Conservation (phyloP, 768 basidiomycete genomes). For the Chalciporus pseudorubinellus region DNA sequence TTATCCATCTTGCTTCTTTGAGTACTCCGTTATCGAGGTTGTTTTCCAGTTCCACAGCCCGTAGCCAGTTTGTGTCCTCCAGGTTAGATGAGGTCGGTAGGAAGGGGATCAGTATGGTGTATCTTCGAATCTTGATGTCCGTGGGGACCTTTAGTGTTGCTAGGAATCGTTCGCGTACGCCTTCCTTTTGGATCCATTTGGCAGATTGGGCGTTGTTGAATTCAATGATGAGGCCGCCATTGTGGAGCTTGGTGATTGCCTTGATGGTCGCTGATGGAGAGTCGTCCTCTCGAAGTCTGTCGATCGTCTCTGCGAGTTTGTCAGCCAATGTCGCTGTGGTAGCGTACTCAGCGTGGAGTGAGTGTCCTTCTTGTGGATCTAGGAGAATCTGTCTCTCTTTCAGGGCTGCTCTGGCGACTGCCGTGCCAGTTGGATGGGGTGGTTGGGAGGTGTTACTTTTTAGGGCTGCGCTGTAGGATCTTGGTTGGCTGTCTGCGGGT, state of each 20-base stretch:
- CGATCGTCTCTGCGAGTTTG: too few relatives aligned
- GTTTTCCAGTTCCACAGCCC: neutral
- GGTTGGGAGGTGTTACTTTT: too few relatives aligned
- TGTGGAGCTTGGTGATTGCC: neutral
- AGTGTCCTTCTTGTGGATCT: too few relatives aligned
- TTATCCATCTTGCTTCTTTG: neutral
- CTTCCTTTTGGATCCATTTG: fast-evolving
- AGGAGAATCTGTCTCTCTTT: too few relatives aligned
- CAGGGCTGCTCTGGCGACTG: too few relatives aligned
- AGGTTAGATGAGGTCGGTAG: neutral
- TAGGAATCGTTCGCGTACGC: neutral
- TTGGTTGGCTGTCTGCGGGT: too few relatives aligned
- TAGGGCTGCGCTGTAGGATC: too few relatives aligned
- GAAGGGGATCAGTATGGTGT: neutral
- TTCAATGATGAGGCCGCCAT: neutral
- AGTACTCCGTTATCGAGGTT: neutral
- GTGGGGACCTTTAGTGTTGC: neutral
- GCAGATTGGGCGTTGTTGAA: neutral
- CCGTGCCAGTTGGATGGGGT: too few relatives aligned
- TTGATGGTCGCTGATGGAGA: too few relatives aligned
- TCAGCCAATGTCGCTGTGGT: too few relatives aligned
- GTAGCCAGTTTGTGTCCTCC: neutral
- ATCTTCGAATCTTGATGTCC: neutral
- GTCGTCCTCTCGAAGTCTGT: too few relatives aligned
- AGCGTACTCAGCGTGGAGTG: too few relatives aligned